These are phyloP conservation scores for Fusarium paranaense DNA, from an alignment of 2,329 filamentous ascomycete genomes.

Conservation along the genomic window DNA sequence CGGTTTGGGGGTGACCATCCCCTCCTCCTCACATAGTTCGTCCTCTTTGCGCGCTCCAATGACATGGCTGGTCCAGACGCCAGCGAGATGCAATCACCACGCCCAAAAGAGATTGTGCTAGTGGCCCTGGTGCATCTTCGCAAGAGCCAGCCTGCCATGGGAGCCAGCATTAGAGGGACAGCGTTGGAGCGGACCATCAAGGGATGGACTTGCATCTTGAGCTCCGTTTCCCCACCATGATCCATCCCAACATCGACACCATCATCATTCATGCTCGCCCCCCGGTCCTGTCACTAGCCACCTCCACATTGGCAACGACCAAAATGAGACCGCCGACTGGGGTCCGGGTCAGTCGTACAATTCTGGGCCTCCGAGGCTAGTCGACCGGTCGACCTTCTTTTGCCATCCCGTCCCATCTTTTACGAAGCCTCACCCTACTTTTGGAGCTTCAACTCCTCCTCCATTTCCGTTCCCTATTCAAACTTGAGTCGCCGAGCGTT, in stretches of 20 bases:
- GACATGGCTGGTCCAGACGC: slow-evolving; percentile 32
- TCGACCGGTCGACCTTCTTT: slow-evolving; percentile 34
- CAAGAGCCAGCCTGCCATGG: slow-evolving; percentile 20
- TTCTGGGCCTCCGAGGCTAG: slow-evolving; percentile 40
- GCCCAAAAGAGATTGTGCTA: slow-evolving; percentile 20
- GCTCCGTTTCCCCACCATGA: slow-evolving; percentile 42
- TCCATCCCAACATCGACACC: slow-evolving; percentile 45
- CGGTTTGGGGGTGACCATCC: slow-evolving; percentile 35
- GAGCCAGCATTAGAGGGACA: slow-evolving; percentile 36
- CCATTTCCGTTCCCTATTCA: slow-evolving; percentile 33
- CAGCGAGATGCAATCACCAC: slow-evolving; percentile 23
- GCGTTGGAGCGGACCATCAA: slow-evolving; percentile 26
- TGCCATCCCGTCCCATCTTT: slow-evolving; percentile 38
- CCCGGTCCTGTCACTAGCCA: slow-evolving; percentile 47
- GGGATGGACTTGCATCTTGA: slow-evolving; percentile 39
- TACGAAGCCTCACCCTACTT: slow-evolving; percentile 42
- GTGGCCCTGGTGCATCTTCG: slow-evolving; percentile 2
- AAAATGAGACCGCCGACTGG: slow-evolving; percentile 45
- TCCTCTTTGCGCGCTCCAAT: slow-evolving; percentile 38
- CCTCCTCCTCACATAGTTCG: slow-evolving; percentile 26
- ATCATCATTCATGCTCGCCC: slow-evolving; percentile 45
- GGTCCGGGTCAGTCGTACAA: slow-evolving; percentile 46
- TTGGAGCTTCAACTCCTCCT: slow-evolving; percentile 41
- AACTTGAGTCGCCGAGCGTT: slow-evolving; percentile 28
- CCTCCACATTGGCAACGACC: slow-evolving; percentile 47